A percentile compares a stretch with the other conserved stretches of the same genome.
Conservation (phyloP, 1,284 basidiomycete species). For the Hortiboletus rubellus region DNA sequence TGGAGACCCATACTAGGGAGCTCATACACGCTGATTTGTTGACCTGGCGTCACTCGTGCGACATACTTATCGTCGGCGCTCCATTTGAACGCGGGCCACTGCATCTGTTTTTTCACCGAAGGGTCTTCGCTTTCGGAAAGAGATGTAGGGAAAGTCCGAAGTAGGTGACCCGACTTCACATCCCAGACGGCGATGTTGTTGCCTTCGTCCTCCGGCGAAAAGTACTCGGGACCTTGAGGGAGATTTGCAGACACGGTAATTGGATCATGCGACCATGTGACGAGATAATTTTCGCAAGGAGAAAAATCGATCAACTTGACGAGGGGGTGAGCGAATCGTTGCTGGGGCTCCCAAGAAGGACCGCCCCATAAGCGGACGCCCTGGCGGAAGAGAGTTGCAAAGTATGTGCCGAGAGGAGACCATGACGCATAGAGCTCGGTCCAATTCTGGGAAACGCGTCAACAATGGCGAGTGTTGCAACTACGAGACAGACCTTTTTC, state of each 20-base stretch:
- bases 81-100: slow-evolving; percentile 98
- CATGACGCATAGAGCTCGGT: slow-evolving; percentile 97
- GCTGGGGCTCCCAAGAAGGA: slow-evolving; percentile 79
- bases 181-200: slow-evolving; percentile 99
- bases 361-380: slow-evolving; percentile 98
- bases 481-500: slow-evolving; percentile 58
- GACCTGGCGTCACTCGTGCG: slow-evolving; percentile 84
- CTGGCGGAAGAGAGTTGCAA: slow-evolving; percentile 93
- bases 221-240: slow-evolving; percentile 80
- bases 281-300: slow-evolving; percentile 94
- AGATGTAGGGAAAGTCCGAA: slow-evolving; percentile 89
- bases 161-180: slow-evolving; percentile 87
- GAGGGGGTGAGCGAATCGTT: slow-evolving; percentile 93
- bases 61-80: slow-evolving; percentile 94
- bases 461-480: neutral
- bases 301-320: slow-evolving; percentile 98
- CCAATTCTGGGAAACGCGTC: slow-evolving; percentile 66
- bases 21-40: slow-evolving; percentile 96
- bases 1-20: slow-evolving; percentile 93
- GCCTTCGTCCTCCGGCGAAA: slow-evolving; percentile 94
- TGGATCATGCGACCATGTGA: slow-evolving; percentile 97
- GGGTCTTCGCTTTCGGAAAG: slow-evolving; percentile 56
- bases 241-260: slow-evolving; percentile 87
- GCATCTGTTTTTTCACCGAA: slow-evolving; percentile 75
- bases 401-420: slow-evolving; percentile 94